Percentiles rank a stretch among this genome's conserved stretches.
phyloP scores from a whole-genome alignment of 1,284 basidiomycete species.

The Afroboletus lepidellus region DNA sequence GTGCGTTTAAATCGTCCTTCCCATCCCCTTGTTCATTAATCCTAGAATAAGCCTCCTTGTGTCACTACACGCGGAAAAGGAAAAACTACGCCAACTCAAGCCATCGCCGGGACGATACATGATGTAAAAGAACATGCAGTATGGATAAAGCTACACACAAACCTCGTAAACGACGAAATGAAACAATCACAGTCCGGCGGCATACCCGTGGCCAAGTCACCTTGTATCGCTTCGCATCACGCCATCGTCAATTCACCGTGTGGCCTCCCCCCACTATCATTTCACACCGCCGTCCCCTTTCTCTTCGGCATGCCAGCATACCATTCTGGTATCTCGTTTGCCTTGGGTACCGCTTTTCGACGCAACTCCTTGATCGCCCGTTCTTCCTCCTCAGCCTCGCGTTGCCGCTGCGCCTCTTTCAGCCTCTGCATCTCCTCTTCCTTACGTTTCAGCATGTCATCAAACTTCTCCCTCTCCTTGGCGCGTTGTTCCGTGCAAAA shows the following conservation, averaged over 20 bases:
- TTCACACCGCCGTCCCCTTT: slow-evolving; percentile 26
- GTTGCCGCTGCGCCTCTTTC: slow-evolving; percentile 42
- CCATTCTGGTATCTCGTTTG: slow-evolving; percentile 72
- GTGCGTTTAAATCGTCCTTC: slow-evolving; percentile 22
- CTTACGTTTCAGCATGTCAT: slow-evolving; percentile 52
- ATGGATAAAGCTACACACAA: slow-evolving; percentile 16
- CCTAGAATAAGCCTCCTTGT: slow-evolving; percentile 25
- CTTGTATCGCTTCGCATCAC: slow-evolving; percentile 13
- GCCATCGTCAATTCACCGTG: slow-evolving; percentile 7
- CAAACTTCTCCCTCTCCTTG: slow-evolving; percentile 61
- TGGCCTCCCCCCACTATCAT: slow-evolving; percentile 6
- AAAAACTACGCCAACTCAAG: background rate
- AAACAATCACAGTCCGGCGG: slow-evolving; percentile 3
- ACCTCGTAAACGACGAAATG: background rate
- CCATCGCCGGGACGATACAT: slow-evolving; percentile 5
- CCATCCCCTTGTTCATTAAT: slow-evolving; percentile 26
- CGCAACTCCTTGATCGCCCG: slow-evolving; percentile 55
- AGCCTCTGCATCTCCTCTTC: slow-evolving; percentile 49
- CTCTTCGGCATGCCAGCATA: slow-evolving; percentile 47
- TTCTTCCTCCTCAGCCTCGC: slow-evolving; percentile 54
- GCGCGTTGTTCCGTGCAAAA: slow-evolving; percentile 56
- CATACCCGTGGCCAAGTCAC: slow-evolving; percentile 15
- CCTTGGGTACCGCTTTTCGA: slow-evolving; percentile 61
- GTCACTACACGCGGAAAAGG: slow-evolving; percentile 6
- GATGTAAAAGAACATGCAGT: slow-evolving; percentile 24